These are phyloP conservation scores for Lolium multiflorum DNA, from an alignment of 176 grass and related monocot species.

Conservation along the genomic window DNA sequence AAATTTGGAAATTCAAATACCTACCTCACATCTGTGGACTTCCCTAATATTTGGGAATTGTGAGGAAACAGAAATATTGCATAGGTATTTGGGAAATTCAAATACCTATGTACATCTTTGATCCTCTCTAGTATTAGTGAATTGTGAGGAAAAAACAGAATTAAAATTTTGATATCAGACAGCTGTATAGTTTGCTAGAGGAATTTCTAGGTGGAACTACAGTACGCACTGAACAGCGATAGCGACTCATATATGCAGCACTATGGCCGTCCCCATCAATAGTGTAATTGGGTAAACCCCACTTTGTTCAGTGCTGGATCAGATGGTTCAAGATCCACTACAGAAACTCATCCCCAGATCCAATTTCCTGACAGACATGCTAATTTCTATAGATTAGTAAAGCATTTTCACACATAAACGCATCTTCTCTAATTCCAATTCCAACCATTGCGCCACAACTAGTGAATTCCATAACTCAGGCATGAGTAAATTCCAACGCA, in stretches of 20 bases:
- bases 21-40: not conserved
- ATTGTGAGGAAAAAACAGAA: not conserved
- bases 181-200: not conserved
- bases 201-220: conserved; percentile 2
- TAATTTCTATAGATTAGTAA: not conserved
- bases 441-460: not conserved
- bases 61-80: not conserved
- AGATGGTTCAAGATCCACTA: conserved; percentile 21
- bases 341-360: conserved; percentile 5
- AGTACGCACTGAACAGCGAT: conserved; percentile 14
- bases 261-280: conserved; percentile 13
- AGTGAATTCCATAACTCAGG: not conserved
- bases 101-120: too few relatives aligned
- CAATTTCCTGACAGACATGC: not conserved
- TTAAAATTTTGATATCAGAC: not conserved
- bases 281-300: conserved; percentile 24
- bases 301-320: not conserved
- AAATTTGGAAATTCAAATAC: conserved; percentile 13
- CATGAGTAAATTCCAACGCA: not conserved
- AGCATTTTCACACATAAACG: not conserved
- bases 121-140: too few relatives aligned
- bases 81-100: too few relatives aligned
- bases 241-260: conserved; percentile 30
- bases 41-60: not conserved
- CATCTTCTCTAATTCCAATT: not conserved